Conservation (phyloP, 371 early-diverging fungal genomes). For the Umbelopsis sp. region DNA sequence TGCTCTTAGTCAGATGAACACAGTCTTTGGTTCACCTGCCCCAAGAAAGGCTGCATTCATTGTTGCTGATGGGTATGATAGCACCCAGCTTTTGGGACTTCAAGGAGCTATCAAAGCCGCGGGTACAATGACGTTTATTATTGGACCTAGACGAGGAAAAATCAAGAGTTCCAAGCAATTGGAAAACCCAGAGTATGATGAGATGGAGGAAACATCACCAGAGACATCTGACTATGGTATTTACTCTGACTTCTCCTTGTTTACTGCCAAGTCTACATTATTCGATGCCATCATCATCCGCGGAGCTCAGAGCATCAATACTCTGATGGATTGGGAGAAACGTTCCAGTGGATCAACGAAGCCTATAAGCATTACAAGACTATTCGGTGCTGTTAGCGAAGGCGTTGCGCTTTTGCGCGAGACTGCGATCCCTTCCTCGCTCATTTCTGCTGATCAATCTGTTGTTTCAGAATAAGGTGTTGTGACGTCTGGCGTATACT, state of each 20-base stretch:
- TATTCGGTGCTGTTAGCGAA: background rate
- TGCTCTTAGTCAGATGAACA: background rate
- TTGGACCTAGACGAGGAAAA: background rate
- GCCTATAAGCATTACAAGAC: background rate
- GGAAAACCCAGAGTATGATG: background rate
- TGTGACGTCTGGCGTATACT: background rate
- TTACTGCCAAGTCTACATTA: background rate
- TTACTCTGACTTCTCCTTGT: background rate
- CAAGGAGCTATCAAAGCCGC: background rate
- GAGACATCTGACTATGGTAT: background rate
- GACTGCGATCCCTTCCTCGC: background rate
- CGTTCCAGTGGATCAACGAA: background rate
- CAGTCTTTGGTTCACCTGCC: background rate
- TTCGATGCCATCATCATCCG: slow-evolving; percentile 1
- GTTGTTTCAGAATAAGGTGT: background rate
- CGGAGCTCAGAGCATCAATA: background rate
- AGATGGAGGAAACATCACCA: background rate
- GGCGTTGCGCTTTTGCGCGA: background rate
- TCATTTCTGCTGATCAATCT: background rate
- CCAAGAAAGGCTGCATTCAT: slow-evolving; percentile 11
- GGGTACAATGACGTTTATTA: background rate
- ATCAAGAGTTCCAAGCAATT: background rate
- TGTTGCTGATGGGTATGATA: slow-evolving; percentile 15
- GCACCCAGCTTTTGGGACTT: background rate
- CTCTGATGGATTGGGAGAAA: background rate